A percentile compares a stretch with the other conserved stretches of the same genome.
Conservation (phyloP, 371 early-diverging fungal species). For the Mortierella sp. region DNA sequence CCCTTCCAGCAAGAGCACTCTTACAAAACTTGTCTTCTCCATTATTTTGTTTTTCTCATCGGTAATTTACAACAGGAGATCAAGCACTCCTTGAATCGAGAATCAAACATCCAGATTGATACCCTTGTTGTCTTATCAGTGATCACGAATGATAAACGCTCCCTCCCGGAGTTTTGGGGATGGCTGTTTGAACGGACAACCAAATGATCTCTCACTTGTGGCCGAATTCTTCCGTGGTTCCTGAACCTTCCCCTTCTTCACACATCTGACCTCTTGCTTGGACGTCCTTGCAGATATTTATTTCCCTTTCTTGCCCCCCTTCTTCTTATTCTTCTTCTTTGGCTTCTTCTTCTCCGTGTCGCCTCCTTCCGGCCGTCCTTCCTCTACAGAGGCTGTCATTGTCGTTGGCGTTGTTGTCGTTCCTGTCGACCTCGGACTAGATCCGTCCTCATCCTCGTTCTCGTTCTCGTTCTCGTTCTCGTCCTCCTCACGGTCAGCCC, state of each 20-base stretch:
- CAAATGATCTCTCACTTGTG: not conserved
- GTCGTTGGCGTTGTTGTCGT: not conserved
- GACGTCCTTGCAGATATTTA: not conserved
- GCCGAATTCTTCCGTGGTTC: slow-evolving; percentile 4
- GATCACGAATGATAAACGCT: not conserved
- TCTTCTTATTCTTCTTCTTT: slow-evolving; percentile 44
- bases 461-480: slow-evolving; percentile 7
- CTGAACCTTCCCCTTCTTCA: not conserved
- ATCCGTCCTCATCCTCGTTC: slow-evolving; percentile 9
- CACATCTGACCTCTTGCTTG: not conserved
- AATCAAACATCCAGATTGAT: not conserved
- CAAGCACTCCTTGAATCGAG: not conserved
- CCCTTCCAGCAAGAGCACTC: too few relatives aligned
- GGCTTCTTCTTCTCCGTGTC: slow-evolving; percentile 40
- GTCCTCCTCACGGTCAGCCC: not conserved
- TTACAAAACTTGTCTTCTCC: not conserved
- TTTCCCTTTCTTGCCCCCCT: slow-evolving; percentile 33
- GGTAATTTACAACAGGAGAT: too few relatives aligned
- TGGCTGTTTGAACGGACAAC: not conserved
- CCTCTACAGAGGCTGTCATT: not conserved
- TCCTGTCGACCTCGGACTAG: not conserved
- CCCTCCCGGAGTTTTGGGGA: not conserved
- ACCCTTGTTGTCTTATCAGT: not conserved
- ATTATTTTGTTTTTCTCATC: not conserved
- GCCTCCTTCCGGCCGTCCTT: not conserved